Conservation (phyloP, 306 rosid species). For the Lagenaria siceraria region DNA sequence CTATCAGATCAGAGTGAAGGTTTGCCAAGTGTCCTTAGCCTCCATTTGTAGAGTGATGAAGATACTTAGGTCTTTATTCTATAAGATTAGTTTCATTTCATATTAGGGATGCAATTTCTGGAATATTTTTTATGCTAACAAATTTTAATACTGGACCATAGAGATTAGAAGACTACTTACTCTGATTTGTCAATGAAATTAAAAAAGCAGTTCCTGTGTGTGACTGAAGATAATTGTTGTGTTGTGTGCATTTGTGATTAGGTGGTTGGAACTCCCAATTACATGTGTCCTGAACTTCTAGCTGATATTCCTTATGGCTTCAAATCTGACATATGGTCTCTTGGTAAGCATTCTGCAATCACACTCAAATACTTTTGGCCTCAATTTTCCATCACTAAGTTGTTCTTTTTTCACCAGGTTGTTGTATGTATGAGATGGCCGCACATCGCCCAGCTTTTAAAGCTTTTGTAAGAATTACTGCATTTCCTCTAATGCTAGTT, state of each 20-base stretch:
- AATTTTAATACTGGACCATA: background rate
- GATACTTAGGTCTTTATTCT: background rate
- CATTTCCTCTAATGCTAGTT: background rate
- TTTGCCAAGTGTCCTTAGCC: background rate
- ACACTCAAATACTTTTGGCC: background rate
- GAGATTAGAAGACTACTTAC: background rate
- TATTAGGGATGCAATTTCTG: background rate
- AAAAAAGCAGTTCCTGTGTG: background rate
- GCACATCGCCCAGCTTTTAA: slow-evolving; percentile 98
- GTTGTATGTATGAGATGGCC: slow-evolving; percentile 98
- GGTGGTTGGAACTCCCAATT: slow-evolving; percentile 99
- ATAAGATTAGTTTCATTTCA: background rate
- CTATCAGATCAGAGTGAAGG: background rate
- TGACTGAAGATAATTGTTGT: background rate
- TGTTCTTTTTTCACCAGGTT: slow-evolving; percentile 42
- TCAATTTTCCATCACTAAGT: slow-evolving; percentile 20
- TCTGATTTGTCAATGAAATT: background rate
- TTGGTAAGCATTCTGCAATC: slow-evolving; percentile 44
- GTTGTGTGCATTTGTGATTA: slow-evolving; percentile 15
- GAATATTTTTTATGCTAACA: background rate
- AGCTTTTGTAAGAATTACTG: slow-evolving; percentile 76
- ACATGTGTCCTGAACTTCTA: slow-evolving; percentile 99
- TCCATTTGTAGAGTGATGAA: background rate
- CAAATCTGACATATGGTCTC: slow-evolving; percentile 99
- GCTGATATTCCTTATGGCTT: slow-evolving; percentile 99